Base-by-base conservation (phyloP, 2,329 filamentous ascomycete species). In the Elsinoe fawcettii region DNA sequence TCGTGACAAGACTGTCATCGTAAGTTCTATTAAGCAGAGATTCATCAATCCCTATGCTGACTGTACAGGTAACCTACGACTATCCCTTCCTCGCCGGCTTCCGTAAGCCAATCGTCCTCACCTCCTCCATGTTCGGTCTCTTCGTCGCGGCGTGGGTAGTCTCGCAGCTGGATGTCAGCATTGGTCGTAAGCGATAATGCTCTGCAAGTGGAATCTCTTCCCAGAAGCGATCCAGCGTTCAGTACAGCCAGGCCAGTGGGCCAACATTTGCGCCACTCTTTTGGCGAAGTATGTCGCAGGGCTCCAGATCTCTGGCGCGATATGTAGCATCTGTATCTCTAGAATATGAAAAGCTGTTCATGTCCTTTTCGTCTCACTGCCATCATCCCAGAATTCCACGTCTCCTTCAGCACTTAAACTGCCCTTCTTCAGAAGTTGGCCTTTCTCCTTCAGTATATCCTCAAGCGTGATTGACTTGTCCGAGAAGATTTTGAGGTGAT, bases 361-460 rank as follows among this genome's bases (percentile, higher is more conserved):
- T 34, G 53, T 55, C 53, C 53, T 36, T 3, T 55, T 56, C 30
- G 55, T 47, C 23, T 37, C 55, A 14, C 54, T 59, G 2, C 57
- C 83, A 62, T 95, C 88, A 27, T 88, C 86, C 86, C 90, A 96
- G 64, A 96, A 93, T 70, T 97, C 92, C 49, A 96, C 75, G 68
- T 96, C 88, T n/a, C 89, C 90, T 63, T 91, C 85, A 63, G 84
- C 81, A 54, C 86, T 83, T 30, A 91, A 68, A 25, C 80, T 82
- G 16, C 88, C 87, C 60, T 82, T 82, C 75, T 86, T 88, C 59
- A 92, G 80, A 1, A 88, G 73, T 62, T 84, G 80, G 4, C 91
- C 92, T 67, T 86, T 86, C 63, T 90, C 84, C 59, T 78, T 76
- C 74, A 93, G 81, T 51, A 97, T 72, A 60, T 92, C 86, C 70